Base-by-base conservation (phyloP, 1,284 basidiomycete species). In the Rhodotorula sp. region DNA sequence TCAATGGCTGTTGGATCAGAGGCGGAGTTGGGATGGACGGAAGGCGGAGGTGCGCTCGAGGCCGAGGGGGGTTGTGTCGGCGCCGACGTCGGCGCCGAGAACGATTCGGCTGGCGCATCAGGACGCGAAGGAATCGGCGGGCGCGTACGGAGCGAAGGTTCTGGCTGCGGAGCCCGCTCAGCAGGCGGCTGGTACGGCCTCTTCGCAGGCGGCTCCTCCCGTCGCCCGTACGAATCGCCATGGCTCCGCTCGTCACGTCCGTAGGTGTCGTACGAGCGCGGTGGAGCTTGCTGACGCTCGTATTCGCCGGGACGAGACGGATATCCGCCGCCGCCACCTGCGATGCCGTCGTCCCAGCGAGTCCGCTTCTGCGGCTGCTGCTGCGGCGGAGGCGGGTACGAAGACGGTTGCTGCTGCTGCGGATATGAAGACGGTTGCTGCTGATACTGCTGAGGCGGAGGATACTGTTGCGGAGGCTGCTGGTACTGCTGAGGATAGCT, bases 1-100 rank as follows among this genome's bases (percentile, higher is more conserved):
- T 22, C 34, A 16, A 53, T 20, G 5, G 57, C 30, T 11, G 47
- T n/a, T 16, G 57, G 51, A 11, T 50, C 28, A 37, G 64, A 37
- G 1, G 62, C 80, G 73, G 55, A 78, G 64, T 64, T 77, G 73
- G 71, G 70, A 46, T 68, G 26, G 18, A 46, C 31, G 28, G 59
- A 47, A 40, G 68, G 54, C 16, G 67, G 57, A 6, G 69, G 40
- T 8, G 31, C 20, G 10, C 9, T 20, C 15, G 24, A 13, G 2
- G 37, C 48, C 4, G 20, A 2, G 56, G 34, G 20, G 16, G 28
- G 60, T 5, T 8, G 31, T 10, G 26, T 10, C 16, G 54, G 26
- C 22, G 48, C 4, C 6, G 44, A 15, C 16, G 28, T 6, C 4
- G 26, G 40, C 8, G 37, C 16, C 24, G 57, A 16, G 28, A 48